Base-by-base conservation (phyloP, 2,329 filamentous ascomycete species). In the Truncatella angustata region DNA sequence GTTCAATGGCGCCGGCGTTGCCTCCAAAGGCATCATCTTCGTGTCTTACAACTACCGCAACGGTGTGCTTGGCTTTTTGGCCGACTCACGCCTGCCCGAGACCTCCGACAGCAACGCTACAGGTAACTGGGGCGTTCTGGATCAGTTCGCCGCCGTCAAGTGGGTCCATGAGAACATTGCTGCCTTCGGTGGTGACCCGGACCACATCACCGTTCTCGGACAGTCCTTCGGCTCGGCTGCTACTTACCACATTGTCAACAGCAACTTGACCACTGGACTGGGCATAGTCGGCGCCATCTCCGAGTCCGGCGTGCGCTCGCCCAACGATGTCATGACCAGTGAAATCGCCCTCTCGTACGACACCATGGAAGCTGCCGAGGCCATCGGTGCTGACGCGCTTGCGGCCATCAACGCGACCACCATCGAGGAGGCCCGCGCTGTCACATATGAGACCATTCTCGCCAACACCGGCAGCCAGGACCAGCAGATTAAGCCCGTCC, bases 21-120 rank as follows among this genome's bases (percentile, higher is more conserved):
- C 58, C 3, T 45, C 44, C 14, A 60, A 60, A 24, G 60, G 57
- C 14, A 58, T 59, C 28, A 46, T 61, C 11, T 52, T 63, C 2
- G 61, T 61, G 3, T 59, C 54, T 3, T 30, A 61, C 30, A 63
- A 62, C 51, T 62, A 63, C 39, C 57, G 60, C 12, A 45, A 59
- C 5, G 48, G 36, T 35, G 23, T 30, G 3, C 58, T 63, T 16
- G 61, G 60, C 4, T 63, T 53, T 40, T 54, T 63, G 1, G 60
- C 60, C 4, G 60, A 64, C 21, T 61, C 63, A 14, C 57, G 60
- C 5, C 52, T 65, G 2, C 75, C 78, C 44, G 63, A 61, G 35
- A 57, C 59, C 9, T n/a, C n/a, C n/a, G 58, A 57, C 4, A 54
- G 58, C 44, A 61, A 66, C 47, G 58, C 53, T 39, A 64, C 64